A percentile compares a stretch with the other conserved stretches of the same genome.
phyloP scores from a whole-genome alignment of 192 early-diverging fungal genomes.

The Backusella westeae region DNA sequence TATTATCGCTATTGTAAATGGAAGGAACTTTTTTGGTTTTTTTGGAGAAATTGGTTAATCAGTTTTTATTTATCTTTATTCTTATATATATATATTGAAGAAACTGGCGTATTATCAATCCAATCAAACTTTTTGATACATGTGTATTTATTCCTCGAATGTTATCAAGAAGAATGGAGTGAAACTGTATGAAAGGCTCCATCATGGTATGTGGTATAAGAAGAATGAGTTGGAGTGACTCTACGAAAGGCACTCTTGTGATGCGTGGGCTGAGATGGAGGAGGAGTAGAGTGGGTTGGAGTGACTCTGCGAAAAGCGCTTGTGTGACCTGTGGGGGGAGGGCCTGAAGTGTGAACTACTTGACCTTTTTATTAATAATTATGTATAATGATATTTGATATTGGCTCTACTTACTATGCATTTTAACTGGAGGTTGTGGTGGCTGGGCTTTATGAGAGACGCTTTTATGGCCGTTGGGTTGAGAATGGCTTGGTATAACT shows the following conservation, averaged over 20 bases:
- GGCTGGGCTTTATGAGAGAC: neutral
- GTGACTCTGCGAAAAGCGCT: neutral
- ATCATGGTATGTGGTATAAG: no score
- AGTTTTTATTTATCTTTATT: no score
- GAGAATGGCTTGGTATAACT: neutral
- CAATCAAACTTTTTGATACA: neutral
- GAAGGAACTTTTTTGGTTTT: neutral
- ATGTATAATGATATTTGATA: neutral
- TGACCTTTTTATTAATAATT: neutral
- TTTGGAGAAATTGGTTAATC: no score
- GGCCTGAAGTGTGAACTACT: neutral
- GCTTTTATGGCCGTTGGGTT: neutral
- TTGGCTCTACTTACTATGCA: neutral
- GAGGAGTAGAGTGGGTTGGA: no score
- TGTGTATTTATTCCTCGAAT: neutral
- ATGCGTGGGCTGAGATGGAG: no score
- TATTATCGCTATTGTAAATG: no score
- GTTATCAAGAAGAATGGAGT: neutral
- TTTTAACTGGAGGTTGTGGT: neutral
- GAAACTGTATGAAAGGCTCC: no score
- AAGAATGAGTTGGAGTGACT: no score
- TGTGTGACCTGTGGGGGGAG: neutral
- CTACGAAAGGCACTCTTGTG: no score
- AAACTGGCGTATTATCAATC: neutral
- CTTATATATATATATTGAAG: no score